A percentile compares a stretch with the other conserved stretches of the same genome.
Evolutionary conservation across 1,139 yeast species (phyloP).

Genomic region (Yamadazyma dushanensis): DNA sequence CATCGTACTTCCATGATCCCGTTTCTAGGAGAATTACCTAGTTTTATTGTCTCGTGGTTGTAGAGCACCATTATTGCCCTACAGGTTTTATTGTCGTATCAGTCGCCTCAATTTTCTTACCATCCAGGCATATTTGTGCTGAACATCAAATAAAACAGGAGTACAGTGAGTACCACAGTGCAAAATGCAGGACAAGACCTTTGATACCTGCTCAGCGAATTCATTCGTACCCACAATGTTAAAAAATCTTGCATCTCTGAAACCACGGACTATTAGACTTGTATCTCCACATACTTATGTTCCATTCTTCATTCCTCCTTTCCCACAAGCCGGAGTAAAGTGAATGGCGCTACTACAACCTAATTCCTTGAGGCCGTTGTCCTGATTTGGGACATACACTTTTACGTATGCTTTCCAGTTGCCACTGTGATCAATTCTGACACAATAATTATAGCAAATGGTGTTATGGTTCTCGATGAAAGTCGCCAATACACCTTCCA

Average conservation of each 20-base stretch:
- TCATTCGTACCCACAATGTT: constrained; percentile 3
- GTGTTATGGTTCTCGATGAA: constrained; percentile 5
- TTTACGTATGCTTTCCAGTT: constrained; percentile 7
- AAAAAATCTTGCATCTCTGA: constrained; percentile 3
- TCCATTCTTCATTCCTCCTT: constrained; percentile 5
- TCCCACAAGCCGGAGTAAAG: constrained; percentile 5
- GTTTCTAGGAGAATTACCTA: no score
- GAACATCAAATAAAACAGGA: constrained; percentile 4
- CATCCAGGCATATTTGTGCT: constrained; percentile 3
- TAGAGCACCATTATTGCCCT: constrained; percentile 5
- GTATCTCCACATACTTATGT: constrained; percentile 3
- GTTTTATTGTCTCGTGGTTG: constrained; percentile 4
- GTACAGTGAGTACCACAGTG: constrained; percentile 4
- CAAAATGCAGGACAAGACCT: constrained; percentile 5
- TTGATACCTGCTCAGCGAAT: constrained; percentile 5
- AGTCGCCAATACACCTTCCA: constrained; percentile 6
- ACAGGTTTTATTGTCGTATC: constrained; percentile 4
- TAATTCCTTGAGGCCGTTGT: constrained; percentile 5
- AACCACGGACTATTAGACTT: constrained; percentile 5
- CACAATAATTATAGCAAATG: constrained; percentile 5
- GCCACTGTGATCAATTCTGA: constrained; percentile 6
- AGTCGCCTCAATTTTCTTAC: constrained; percentile 4
- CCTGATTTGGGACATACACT: constrained; percentile 4
- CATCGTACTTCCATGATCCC: no score
- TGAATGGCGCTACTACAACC: constrained; percentile 5